Base-by-base conservation (phyloP, 2,329 filamentous ascomycete species). In the Chaetomiaceae sp. region DNA sequence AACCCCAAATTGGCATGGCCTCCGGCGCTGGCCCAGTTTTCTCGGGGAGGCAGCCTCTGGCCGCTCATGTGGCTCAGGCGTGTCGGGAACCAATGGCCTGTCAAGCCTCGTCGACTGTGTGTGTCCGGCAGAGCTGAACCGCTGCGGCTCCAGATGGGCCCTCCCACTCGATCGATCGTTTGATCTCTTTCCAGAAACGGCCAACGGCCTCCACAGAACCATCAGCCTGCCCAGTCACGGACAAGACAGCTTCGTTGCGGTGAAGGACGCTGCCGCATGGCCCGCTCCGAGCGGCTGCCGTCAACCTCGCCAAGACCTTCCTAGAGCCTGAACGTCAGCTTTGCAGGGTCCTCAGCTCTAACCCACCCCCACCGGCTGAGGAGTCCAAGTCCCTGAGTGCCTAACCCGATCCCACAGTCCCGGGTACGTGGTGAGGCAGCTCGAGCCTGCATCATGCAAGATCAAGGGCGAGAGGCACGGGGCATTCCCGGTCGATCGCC, bases 41-140 rank as follows among this genome's bases (percentile, higher is more conserved):
- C 43, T 46, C 45, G 20, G 56, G 58, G 61, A 63, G 61, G 61
- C 54, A 61, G 58, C n/a, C n/a, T n/a, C n/a, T n/a, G n/a, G n/a
- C n/a, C n/a, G n/a, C 59, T 56, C 45, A 45, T 46, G 56, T 49
- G 53, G 53, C 54, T 57, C 47, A 36, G 23, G 34, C 9, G 31
- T 17, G 15, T 22, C 34, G 36, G 46, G 38, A 55, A 40, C 60
- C 54, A 58, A 62, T 61, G 31, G 33, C 31, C 9, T 8, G 20
- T 22, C 36, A 36, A 38, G 47, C 52, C 36, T 44, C 49, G 27
- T 9, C 27, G 8, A 31, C 46, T 9, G 19, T 38, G 31, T 31
- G 17, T 47, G 38, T 40, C 52, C 27, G 51, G 37, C 50, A 33
- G 54, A 61, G 59, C 59, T 60, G 56, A 57, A 55, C 22, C 14